phyloP scores from a whole-genome alignment of 305 asterid species.

The Fraxinus floribunda region DNA sequence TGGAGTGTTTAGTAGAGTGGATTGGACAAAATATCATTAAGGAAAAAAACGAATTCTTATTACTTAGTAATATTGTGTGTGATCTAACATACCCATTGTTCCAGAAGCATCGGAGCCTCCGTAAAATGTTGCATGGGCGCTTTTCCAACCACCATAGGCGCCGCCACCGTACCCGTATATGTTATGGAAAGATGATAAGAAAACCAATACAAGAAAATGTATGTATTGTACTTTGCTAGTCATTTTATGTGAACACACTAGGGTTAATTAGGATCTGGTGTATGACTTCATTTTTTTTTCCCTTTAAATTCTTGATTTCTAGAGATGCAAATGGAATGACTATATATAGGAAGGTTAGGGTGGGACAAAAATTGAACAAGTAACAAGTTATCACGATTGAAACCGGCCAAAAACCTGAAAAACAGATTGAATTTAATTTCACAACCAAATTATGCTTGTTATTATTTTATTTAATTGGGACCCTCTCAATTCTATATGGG shows the following conservation, averaged over 20 bases:
- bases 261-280: not conserved
- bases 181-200: conserved; percentile 23
- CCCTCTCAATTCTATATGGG: conserved; percentile 6
- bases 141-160: conserved; percentile 38
- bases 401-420: conserved; percentile 10
- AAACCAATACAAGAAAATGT: conserved; percentile 17
- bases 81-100: conserved; percentile 43
- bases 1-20: not conserved
- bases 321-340: conserved; percentile 18
- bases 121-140: conserved; percentile 56
- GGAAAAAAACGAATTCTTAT: not conserved
- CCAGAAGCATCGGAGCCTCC: conserved; percentile 58
- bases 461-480: not conserved
- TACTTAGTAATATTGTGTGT: not conserved
- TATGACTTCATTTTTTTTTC: not conserved
- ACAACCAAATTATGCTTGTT: not conserved
- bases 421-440: too few species aligned
- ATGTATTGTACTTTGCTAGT: conserved; percentile 3
- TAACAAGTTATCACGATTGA: conserved; percentile 15
- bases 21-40: not conserved
- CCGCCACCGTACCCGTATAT: conserved; percentile 13
- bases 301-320: not conserved
- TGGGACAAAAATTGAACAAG: not conserved
- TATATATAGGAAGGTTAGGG: conserved; percentile 29
- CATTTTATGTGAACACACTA: conserved; percentile 16